Conservation (phyloP, 768 basidiomycete genomes). For the Trametes elegans region DNA sequence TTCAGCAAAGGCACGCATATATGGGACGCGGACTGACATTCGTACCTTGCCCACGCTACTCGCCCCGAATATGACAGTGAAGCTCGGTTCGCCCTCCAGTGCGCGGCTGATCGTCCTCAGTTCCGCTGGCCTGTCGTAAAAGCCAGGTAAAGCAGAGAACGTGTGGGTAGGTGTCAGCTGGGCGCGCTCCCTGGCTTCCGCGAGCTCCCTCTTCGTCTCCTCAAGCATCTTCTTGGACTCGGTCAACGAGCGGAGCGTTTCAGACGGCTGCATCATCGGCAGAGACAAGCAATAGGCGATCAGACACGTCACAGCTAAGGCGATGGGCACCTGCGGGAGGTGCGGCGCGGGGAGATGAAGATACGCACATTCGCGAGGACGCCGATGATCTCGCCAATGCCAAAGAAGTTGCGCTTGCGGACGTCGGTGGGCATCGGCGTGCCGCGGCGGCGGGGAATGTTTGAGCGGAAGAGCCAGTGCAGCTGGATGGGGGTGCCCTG, state of each 20-base stretch:
- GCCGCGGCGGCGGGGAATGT: constrained; percentile 61
- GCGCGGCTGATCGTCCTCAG: constrained; percentile 61
- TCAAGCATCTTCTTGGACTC: constrained; percentile 76
- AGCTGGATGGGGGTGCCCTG: constrained; percentile 32
- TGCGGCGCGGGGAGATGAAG: constrained; percentile 5
- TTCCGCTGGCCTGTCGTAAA: constrained; percentile 69
- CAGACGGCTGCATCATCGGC: constrained; percentile 55
- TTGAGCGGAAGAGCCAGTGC: constrained; percentile 76
- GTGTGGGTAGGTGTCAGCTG: constrained; percentile 74
- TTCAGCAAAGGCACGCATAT: background rate
- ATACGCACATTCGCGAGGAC: constrained; percentile 70
- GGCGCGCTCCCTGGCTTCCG: constrained; percentile 61
- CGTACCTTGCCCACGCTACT: constrained; percentile 80
- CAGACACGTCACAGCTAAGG: constrained; percentile 15
- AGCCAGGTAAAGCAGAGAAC: constrained; percentile 72
- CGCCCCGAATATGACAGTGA: constrained; percentile 78
- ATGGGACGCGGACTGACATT: constrained; percentile 12
- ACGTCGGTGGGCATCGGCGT: constrained; percentile 60
- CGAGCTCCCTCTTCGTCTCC: constrained; percentile 74
- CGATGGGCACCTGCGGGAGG: background rate
- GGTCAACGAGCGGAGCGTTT: constrained; percentile 74
- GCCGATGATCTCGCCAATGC: constrained; percentile 73
- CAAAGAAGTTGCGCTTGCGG: constrained; percentile 72
- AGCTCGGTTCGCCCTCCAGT: constrained; percentile 70
- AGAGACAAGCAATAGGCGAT: constrained; percentile 4